Base-by-base conservation (phyloP, 23 red algal genomes). In the Gracilaria caudata region DNA sequence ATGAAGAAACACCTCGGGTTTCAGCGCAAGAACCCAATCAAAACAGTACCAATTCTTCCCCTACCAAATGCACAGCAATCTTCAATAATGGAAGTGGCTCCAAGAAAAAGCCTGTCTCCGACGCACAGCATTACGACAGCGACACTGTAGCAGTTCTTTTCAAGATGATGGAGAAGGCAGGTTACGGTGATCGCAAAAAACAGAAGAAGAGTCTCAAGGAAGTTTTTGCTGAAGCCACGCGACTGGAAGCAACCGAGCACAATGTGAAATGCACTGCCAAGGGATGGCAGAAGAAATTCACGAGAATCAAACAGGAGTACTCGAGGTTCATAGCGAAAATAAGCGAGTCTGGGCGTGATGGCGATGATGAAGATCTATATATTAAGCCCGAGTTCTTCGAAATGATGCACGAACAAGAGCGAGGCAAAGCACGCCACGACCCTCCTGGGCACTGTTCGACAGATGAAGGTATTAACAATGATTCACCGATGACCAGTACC, bases 171-270 rank as follows among this genome's bases (percentile, higher is more conserved):
- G 23, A 63, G 13, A 56, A 60, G 14, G 59, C 59, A 41, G 33
- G 79, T 33, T 64, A 83, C 63, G 32, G 79, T 0, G 53, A 83
- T 36, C 5, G 79, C 49, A 83, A 83, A 43, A 3, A 83, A 83
- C 71, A 83, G 32, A 83, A 83, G 0, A 83, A 83, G 53, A 28
- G 49, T 33, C 36, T 83, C n/a, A 83, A 83, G 59, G 53, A 63
- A 21, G 4, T 83, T n/a, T 83, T 64, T 35, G 51, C 29, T 41
- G 53, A 60, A 13, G 79, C 79, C 25, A 41, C 10, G 29, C 25
- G 24, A 64, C n/a, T 83, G 0, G 55, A 47, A 35, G 41, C 63
- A 35, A 83, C 34, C 4, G 3, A 83, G 25, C 49, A 64, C 33
- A 12, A 51, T 29, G 30, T 83, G 16, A 83, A 66, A 56, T 51